Conservation (phyloP, 2,329 filamentous ascomycete genomes). For the Alternaria solani region DNA sequence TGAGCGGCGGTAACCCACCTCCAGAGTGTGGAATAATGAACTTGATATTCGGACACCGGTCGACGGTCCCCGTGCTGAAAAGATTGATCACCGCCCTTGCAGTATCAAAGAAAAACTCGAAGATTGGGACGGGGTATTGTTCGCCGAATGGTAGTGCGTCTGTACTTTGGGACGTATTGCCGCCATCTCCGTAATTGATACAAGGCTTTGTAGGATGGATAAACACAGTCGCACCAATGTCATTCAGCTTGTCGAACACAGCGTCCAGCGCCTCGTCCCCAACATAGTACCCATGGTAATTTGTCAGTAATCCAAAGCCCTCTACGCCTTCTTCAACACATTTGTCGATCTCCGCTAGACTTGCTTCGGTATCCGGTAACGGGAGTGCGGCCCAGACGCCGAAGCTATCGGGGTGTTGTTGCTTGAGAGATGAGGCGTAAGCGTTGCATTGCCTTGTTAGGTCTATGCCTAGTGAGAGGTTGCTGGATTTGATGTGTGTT, state of each 20-base stretch:
- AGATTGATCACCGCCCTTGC: conserved; percentile 59
- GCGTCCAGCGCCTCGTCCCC: conserved; percentile 57
- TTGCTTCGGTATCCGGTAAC: conserved; percentile 58
- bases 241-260: conserved; percentile 60
- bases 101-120: conserved; percentile 65
- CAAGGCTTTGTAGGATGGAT: conserved; percentile 64
- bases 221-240: conserved; percentile 59
- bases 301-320: conserved; percentile 62
- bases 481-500: conserved; percentile 55
- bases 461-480: conserved; percentile 47
- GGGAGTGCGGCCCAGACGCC: conserved; percentile 65
- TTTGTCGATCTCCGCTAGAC: conserved; percentile 58
- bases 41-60: conserved; percentile 56
- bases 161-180: conserved; percentile 19
- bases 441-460: conserved; percentile 54
- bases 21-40: conserved; percentile 61
- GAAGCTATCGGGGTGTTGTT: conserved; percentile 52
- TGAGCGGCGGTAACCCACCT: conserved; percentile 55
- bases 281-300: conserved; percentile 62
- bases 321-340: conserved; percentile 57
- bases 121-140: conserved; percentile 55
- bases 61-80: conserved; percentile 58
- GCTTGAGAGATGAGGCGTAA: conserved; percentile 53
- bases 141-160: conserved; percentile 50
- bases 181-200: conserved; percentile 30